Evolutionary conservation across 2,329 filamentous ascomycete genomes (phyloP), one percentile per base, ranked within the genome.

Genomic region (Ceratocystis cubensis): DNA sequence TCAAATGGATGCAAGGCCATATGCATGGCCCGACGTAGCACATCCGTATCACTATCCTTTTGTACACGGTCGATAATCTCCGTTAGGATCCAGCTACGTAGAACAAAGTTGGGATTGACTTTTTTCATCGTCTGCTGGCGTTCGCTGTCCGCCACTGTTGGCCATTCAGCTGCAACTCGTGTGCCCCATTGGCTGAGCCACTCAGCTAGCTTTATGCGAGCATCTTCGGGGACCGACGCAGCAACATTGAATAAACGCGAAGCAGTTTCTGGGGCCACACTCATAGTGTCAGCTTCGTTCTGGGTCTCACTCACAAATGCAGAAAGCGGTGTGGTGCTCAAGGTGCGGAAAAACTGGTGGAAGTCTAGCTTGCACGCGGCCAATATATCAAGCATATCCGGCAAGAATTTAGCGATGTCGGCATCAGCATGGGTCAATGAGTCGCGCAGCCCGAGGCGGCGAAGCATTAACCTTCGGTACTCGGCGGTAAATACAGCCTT

Each of bases 101-200:
- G 91, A 0, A 96, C 80, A 72, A 99, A 99, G 77, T 89, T 96
- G 1, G 94, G 94, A 73, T 99, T 99, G 25, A 92, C 88, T 30
- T 78, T 80, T 77, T 88, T 90, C 94, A 97, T 97, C 13, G 82
- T 83, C 37, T 73, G 75, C 67, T 85, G 82, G 69, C 93, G 81
- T 71, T 87, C 83, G 2, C 76, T 78, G 61, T 95, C 87, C 1
- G 74, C 77, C 0, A 75, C 73, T 0, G 76, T 76, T 2, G 78
- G 78, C 90, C 89, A 96, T 72, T 96, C 91, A 71, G 93, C 86
- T 5, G 85, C 73, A 0, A 92, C 77, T 25, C 92, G 82, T 6
- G 76, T 77, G 25, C 84, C 82, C 90, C 92, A 99, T 68, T 80
- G 83, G n/a, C 81, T 85, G 0, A 99, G 81, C 94, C 93, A 99